Evolutionary conservation across 805 yeast species (phyloP), one percentile per base, ranked within the genome.

Genomic region (Spathaspora sp.): DNA sequence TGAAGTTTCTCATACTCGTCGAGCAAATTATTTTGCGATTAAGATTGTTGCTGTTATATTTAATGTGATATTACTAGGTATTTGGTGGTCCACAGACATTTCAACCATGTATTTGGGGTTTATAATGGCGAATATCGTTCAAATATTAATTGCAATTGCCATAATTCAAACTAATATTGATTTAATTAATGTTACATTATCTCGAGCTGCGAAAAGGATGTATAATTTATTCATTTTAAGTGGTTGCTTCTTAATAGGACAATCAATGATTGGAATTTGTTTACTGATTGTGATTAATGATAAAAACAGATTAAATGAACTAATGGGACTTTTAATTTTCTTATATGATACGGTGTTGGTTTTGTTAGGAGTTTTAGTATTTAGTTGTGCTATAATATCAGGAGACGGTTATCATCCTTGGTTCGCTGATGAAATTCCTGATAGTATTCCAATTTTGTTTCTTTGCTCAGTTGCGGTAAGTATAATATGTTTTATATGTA

Each of bases 261-360:
- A 50, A 20, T 44, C 53, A 4, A 46, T 49, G 8, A 40, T 50
- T 49, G 60, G 60, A 7, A n/a, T 53, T 5, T 46, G 39, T 18
- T 17, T 55, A 5, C 20, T 47, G 18, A 9, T 48, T 12, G 18
- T 53, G 2, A 44, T 57, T 11, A 53, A 50, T 32, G 54, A 53
- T 29, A 47, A 46, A 17, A 57, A 57, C 42, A 17, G 60, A 26
- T 44, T 57, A 17, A 42, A 23, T 42, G 57, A 55, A 23, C 7
- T 55, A n/a, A 52, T 55, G 29, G 60, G 60, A 3, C 47, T 44
- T 28, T 31, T 57, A 42, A 39, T 52, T 14, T 31, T 47, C 19
- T 46, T 44, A 12, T 54, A 42, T 42, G 52, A 48, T 12, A 19
- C 44, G 1, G 44, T 52, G 19, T n/a, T 46, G 7, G 7, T 35